Evolutionary conservation across 2,329 filamentous ascomycete species (phyloP).

Genomic region (Cladosporium halotolerans): DNA sequence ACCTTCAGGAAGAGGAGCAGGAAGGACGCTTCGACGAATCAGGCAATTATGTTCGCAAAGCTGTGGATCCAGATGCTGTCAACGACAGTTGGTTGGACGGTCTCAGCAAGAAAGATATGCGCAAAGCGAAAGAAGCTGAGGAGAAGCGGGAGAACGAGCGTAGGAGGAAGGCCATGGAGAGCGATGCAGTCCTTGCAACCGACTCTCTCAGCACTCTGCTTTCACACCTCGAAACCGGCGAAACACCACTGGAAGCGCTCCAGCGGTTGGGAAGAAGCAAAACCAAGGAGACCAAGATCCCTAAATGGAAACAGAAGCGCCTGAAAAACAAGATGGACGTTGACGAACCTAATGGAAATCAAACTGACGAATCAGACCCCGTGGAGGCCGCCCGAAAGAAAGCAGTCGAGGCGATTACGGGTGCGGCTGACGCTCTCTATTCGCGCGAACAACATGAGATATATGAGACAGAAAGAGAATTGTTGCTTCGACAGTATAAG

Average conservation of each 20-base stretch:
- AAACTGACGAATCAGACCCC: constrained; percentile 44
- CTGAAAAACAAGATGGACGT: constrained; percentile 62
- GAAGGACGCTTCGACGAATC: constrained; percentile 87
- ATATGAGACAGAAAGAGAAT: constrained; percentile 81
- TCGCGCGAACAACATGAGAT: constrained; percentile 80
- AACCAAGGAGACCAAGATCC: constrained; percentile 49
- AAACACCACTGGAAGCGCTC: constrained; percentile 83
- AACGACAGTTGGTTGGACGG: constrained; percentile 93
- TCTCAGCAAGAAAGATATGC: constrained; percentile 89
- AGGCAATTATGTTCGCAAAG: constrained; percentile 88
- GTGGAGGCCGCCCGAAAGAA: constrained; percentile 64
- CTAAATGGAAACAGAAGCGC: constrained; percentile 58
- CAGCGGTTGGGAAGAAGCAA: constrained; percentile 57
- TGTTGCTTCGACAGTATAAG: constrained; percentile 73
- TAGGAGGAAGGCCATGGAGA: constrained; percentile 61
- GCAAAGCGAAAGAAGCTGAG: constrained; percentile 76
- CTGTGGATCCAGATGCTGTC: constrained; percentile 77
- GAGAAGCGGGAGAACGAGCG: constrained; percentile 76
- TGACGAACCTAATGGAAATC: constrained; percentile 39
- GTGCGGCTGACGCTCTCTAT: constrained; percentile 80
- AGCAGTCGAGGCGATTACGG: constrained; percentile 76
- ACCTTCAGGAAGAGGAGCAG: constrained; percentile 82
- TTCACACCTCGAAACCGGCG: constrained; percentile 64
- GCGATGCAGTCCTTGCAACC: constrained; percentile 67
- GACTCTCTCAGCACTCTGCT: constrained; percentile 73